phyloP scores from a whole-genome alignment of 1,284 basidiomycete genomes.

The Marasmius sp. region DNA sequence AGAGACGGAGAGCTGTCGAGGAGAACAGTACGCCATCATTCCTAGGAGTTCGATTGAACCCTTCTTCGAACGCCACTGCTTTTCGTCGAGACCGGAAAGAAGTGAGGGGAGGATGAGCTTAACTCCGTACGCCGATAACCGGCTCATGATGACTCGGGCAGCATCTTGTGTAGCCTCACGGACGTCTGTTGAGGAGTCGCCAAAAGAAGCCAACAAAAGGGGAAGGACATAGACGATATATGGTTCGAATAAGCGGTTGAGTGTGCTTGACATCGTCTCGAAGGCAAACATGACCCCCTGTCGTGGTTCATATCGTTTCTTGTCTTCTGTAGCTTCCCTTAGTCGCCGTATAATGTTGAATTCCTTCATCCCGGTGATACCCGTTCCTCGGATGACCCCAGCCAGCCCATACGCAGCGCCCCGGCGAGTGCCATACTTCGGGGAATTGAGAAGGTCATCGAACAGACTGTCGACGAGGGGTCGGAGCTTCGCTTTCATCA shows the following conservation, averaged over 20 bases:
- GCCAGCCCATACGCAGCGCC: constrained; percentile 97
- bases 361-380: constrained; percentile 85
- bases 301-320: constrained; percentile 82
- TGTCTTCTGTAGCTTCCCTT: constrained; percentile 83
- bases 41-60: constrained; percentile 97
- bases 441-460: constrained; percentile 71
- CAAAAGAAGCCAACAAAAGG: constrained; percentile 85
- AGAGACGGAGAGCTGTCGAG: constrained; percentile 91
- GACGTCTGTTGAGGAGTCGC: constrained; percentile 89
- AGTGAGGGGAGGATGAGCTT: constrained; percentile 93
- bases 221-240: constrained; percentile 90
- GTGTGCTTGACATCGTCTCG: constrained; percentile 85
- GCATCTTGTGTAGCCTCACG: constrained; percentile 95
- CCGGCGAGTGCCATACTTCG: constrained; percentile 89
- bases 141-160: constrained; percentile 92
- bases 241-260: constrained; percentile 92
- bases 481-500: constrained; percentile 67
- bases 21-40: constrained; percentile 99
- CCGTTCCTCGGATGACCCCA: constrained; percentile 88
- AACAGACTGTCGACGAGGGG: constrained; percentile 78
- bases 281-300: constrained; percentile 97
- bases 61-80: constrained; percentile 99
- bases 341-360: constrained; percentile 79
- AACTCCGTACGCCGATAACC: constrained; percentile 92
- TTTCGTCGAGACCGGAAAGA: constrained; percentile 92